These are phyloP conservation scores for Tardiomyces digboiensis DNA, from an alignment of 1,139 yeast genomes.

Conservation along the genomic window DNA sequence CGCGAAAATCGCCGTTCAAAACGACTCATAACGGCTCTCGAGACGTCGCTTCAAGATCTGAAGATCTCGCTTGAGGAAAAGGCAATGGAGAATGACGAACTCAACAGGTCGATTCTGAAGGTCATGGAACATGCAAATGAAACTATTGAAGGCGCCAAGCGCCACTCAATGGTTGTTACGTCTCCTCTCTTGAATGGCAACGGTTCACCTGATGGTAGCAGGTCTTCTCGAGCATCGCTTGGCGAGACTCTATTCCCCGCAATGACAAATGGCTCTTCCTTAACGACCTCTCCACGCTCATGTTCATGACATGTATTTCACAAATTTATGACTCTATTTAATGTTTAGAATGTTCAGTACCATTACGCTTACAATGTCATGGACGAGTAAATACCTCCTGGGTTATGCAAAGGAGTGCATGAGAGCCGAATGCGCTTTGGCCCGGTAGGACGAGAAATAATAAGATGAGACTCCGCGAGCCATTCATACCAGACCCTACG, in stretches of 20 bases:
- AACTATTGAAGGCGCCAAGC: slow-evolving; percentile 23
- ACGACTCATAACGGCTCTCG: slow-evolving; percentile 18
- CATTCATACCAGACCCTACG: slow-evolving; percentile 66
- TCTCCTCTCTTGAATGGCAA: neutral
- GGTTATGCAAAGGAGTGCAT: slow-evolving; percentile 35
- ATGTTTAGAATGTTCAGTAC: too few species aligned
- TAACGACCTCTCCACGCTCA: neutral
- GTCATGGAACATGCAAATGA: slow-evolving; percentile 28
- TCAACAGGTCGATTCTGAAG: slow-evolving; percentile 21
- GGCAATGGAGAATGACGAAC: slow-evolving; percentile 29
- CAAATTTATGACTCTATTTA: too few species aligned
- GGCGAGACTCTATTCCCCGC: neutral
- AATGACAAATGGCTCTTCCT: neutral
- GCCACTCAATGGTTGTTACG: slow-evolving; percentile 16
- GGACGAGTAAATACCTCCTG: slow-evolving; percentile 29
- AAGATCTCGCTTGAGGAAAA: slow-evolving; percentile 28
- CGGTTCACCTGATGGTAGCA: neutral
- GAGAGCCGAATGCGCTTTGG: slow-evolving; percentile 36
- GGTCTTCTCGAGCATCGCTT: neutral
- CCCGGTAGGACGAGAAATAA: slow-evolving; percentile 29
- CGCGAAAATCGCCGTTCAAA: slow-evolving; percentile 19
- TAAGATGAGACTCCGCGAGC: slow-evolving; percentile 41
- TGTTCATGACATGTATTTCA: too few species aligned
- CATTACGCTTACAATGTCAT: slow-evolving; percentile 21
- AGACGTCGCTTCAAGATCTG: slow-evolving; percentile 24